A percentile compares a stretch with the other conserved stretches of the same genome.
Conservation (phyloP, 495 filamentous ascomycete genomes). For the Penicillium egyptiacum region DNA sequence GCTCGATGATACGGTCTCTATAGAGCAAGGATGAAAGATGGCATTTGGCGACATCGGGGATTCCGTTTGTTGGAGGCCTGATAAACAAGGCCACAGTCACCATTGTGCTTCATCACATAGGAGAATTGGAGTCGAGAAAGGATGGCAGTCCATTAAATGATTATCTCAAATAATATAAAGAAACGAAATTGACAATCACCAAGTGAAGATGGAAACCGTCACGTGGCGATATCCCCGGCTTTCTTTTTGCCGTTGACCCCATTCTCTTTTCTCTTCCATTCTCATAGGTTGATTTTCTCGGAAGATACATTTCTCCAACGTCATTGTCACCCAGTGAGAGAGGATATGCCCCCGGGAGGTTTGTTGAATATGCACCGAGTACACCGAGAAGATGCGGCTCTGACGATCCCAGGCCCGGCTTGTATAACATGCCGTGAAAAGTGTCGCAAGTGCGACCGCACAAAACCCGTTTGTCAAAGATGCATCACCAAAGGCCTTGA, state of each 20-base stretch:
- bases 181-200: background rate
- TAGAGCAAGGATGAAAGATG: background rate
- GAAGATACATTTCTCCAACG: background rate
- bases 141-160: background rate
- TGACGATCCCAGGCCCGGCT: slow-evolving; percentile 23
- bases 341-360: slow-evolving; percentile 5
- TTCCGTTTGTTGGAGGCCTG: background rate
- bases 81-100: background rate
- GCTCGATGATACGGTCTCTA: background rate
- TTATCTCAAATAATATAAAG: background rate
- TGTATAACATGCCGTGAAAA: slow-evolving; percentile 38
- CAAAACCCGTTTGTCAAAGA: slow-evolving; percentile 28
- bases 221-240: background rate
- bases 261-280: background rate
- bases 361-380: background rate
- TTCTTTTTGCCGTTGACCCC: background rate
- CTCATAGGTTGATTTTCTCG: background rate
- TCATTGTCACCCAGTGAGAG: background rate
- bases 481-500: slow-evolving; percentile 30
- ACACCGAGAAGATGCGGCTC: background rate
- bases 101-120: background rate
- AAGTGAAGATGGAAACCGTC: background rate
- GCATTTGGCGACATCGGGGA: background rate
- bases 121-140: background rate
- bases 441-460: slow-evolving; percentile 35